Conservation (phyloP, 257 asterid genomes). For the Phtheirospermum japonicum region DNA sequence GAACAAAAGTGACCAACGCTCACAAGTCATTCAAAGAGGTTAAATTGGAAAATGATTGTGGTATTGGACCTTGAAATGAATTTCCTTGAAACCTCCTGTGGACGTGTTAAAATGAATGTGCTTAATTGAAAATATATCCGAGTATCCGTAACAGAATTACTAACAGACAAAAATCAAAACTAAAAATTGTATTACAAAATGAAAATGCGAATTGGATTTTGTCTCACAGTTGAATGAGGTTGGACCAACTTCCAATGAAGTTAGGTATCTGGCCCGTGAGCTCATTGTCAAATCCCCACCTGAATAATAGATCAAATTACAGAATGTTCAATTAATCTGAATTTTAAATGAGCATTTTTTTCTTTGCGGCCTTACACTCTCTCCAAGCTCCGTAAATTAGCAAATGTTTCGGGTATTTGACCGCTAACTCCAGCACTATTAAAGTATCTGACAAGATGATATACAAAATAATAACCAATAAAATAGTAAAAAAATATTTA, state of each 20-base stretch:
- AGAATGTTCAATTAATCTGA: too few relatives aligned
- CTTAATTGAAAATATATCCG: too few relatives aligned
- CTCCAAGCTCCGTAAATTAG: constrained; percentile 37
- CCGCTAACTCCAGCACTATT: constrained; percentile 56
- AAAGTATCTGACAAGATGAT: constrained; percentile 37
- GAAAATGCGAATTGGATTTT: background rate
- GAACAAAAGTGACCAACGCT: constrained; percentile 30
- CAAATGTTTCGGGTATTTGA: constrained; percentile 47
- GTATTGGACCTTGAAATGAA: constrained; percentile 73
- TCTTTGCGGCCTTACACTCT: constrained; percentile 37
- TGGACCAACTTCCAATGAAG: constrained; percentile 68
- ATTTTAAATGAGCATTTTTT: too few relatives aligned
- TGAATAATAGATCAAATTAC: constrained; percentile 29
- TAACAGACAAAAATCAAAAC: background rate
- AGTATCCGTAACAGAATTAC: too few relatives aligned
- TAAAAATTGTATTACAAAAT: background rate
- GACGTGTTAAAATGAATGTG: constrained; percentile 12
- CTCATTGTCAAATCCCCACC: constrained; percentile 62
- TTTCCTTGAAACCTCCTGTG: constrained; percentile 77
- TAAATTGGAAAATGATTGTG: constrained; percentile 62
- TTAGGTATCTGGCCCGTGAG: constrained; percentile 71
- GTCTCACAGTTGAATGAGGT: constrained; percentile 54
- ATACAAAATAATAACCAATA: background rate
- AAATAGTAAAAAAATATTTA: too few relatives aligned
- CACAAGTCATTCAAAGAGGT: constrained; percentile 58